Base-by-base conservation (phyloP, 139 green algal species). In the Parachlorella kessleri region DNA sequence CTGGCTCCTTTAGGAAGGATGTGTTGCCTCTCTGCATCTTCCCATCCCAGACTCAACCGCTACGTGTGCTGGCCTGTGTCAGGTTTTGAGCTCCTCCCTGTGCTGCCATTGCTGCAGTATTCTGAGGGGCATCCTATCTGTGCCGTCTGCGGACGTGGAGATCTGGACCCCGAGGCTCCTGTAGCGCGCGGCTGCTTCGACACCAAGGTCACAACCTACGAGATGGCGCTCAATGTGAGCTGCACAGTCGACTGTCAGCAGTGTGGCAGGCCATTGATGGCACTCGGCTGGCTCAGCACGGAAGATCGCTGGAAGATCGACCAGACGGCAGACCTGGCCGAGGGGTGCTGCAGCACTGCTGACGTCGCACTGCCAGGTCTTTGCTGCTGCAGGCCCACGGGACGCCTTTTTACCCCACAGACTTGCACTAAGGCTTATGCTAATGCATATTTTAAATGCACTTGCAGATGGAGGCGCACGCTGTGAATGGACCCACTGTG, bases 91-190 rank as follows among this genome's bases (percentile, higher is more conserved):
- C n/a, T n/a, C n/a, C n/a, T n/a, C n/a, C n/a, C n/a, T n/a, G n/a
- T n/a, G n/a, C n/a, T n/a, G n/a, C n/a, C n/a, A n/a, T n/a, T 33
- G 3, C 28, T 55, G 63, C 38, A 83, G 79, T 79, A 75, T 8
- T 84, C 80, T 4, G 72, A 81, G 36, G 76, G 79, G 10, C 53
- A 83, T 38, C 54, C 88, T 73, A 68, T 94, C 40, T 75, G 70
- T 6, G 88, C 89, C 6, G 80, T 94, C 4, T 95, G 90, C 68
- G 81, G 81, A 21, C 77, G 91, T 0, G 90, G 91, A 6, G 91
- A 95, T 64, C 72, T 94, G 63, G 81, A 91, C 64, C 70, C 81
- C 0, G 26, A 73, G 1, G 41, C 81, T 33, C 87, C 88, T 1
- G 71, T 73, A 0, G 55, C 88, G 4, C 77, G 81, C 2, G 91